These are phyloP conservation scores for Blastobotrys arbuscula DNA, from an alignment of 1,139 yeast genomes.

Conservation along the genomic window DNA sequence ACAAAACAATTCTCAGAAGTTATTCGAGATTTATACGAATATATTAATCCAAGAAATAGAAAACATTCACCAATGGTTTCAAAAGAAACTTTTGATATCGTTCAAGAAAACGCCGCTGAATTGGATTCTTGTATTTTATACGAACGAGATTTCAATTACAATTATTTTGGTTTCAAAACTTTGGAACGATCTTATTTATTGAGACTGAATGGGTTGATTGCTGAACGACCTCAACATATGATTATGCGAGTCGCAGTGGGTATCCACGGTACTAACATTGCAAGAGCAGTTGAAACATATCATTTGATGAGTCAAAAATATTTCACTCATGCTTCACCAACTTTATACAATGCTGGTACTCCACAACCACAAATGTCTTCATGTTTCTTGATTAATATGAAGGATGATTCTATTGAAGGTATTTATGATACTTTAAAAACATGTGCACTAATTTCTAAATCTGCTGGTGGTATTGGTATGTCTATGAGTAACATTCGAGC, in stretches of 20 bases:
- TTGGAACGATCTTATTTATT: slow-evolving; percentile 77
- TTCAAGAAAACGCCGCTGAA: slow-evolving; percentile 59
- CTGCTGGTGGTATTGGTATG: slow-evolving; percentile 89
- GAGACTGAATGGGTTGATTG: slow-evolving; percentile 63
- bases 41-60: slow-evolving; percentile 72
- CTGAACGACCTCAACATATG: slow-evolving; percentile 88
- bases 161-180: slow-evolving; percentile 84
- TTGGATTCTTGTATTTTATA: slow-evolving; percentile 75
- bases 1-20: slow-evolving; percentile 84
- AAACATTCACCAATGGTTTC: slow-evolving; percentile 79
- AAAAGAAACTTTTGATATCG: slow-evolving; percentile 58
- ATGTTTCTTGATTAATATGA: slow-evolving; percentile 83
- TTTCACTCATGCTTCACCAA: slow-evolving; percentile 88
- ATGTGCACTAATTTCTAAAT: slow-evolving; percentile 80
- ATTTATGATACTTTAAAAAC: slow-evolving; percentile 81
- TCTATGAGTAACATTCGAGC: slow-evolving; percentile 80
- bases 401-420: slow-evolving; percentile 87
- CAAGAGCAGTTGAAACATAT: slow-evolving; percentile 70
- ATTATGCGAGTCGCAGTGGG: slow-evolving; percentile 88
- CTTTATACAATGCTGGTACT: slow-evolving; percentile 86
- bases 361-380: slow-evolving; percentile 84
- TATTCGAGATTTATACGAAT: slow-evolving; percentile 61
- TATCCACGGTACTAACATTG: slow-evolving; percentile 72
- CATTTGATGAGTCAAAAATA: slow-evolving; percentile 77
- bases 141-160: slow-evolving; percentile 78